A percentile compares a stretch with the other conserved stretches of the same genome.
phyloP scores from a whole-genome alignment of 1,284 basidiomycete genomes.

The Kwoniella shivajii region DNA sequence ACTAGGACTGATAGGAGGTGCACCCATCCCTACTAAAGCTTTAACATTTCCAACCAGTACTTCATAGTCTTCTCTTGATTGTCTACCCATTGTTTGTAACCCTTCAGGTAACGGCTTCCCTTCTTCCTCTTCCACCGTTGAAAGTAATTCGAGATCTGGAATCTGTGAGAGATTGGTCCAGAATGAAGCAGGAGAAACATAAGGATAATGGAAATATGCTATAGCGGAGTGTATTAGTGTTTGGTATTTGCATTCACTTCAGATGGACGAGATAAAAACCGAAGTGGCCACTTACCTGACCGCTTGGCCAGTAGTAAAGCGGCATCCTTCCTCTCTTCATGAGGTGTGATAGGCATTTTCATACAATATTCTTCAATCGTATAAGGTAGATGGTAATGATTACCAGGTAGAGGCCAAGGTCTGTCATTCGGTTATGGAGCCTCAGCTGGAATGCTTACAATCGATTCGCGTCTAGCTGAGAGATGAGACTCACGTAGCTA shows the following conservation, averaged over 20 bases:
- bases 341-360: slow-evolving; percentile 26
- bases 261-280: neutral
- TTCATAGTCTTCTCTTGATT: slow-evolving; percentile 34
- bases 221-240: neutral
- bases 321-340: slow-evolving; percentile 30
- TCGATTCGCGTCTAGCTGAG: too few species aligned
- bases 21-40: slow-evolving; percentile 47
- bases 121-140: slow-evolving; percentile 34
- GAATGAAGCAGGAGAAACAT: slow-evolving; percentile 23
- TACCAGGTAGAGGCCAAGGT: slow-evolving; percentile 38
- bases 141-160: slow-evolving; percentile 31
- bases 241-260: too few species aligned
- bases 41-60: slow-evolving; percentile 35
- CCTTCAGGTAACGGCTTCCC: slow-evolving; percentile 40
- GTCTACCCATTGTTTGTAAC: slow-evolving; percentile 25
- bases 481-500: slow-evolving; percentile 41
- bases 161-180: slow-evolving; percentile 28
- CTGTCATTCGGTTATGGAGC: slow-evolving; percentile 26
- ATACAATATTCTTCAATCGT: slow-evolving; percentile 46
- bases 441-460: neutral
- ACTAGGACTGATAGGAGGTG: slow-evolving; percentile 43
- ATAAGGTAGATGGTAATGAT: slow-evolving; percentile 43
- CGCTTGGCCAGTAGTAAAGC: slow-evolving; percentile 49
- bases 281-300: slow-evolving; percentile 26
- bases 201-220: slow-evolving; percentile 31